Evolutionary conservation across 805 yeast genomes (phyloP), one percentile per base, ranked within the genome.

Genomic region (Candida mattraensis): DNA sequence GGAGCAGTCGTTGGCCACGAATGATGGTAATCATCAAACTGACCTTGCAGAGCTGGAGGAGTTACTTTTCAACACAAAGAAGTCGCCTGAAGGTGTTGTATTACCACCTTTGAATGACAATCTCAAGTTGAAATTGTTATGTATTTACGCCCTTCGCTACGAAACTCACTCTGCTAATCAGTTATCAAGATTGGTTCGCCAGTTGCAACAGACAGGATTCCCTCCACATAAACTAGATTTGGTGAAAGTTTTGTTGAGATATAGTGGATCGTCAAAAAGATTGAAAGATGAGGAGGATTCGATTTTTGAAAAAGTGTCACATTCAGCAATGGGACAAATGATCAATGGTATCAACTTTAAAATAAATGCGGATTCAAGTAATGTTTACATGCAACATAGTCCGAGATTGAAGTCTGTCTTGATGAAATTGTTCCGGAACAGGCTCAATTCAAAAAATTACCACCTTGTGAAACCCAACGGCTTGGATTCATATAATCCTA

Each of bases 351-450:
- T 55, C 39, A 43, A 35, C 31, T 55, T 65, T 45, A 55, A 59
- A 27, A 53, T 54, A 3, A 61, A 63, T 34, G 64, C 59, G 40
- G 63, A 69, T 22, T 66, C 73, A 3, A 83, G 80, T 37, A 85
- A 84, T 52, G 77, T 91, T 5, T 93, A 80, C 64, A 88, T 95
- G 82, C 99, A 93, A 64, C 95, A 89, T 54, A 69, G 77, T 28
- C 96, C 99, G 6, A 68, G 86, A 37, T 61, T 93, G 30, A 79
- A 76, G 38, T 51, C 58, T 17, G 60, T 74, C 0, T 52, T 78
- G 22, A 61, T 64, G 23, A 60, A 63, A 37, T 52, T 72, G 22
- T 55, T 66, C 21, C 60, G 61, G 35, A 72, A 72, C 26, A 64
- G 64, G 42, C 57, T 77, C 28, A 53, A 62, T 15, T 14, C 35